Evolutionary conservation across 164 flowering plant genomes (phyloP), one percentile per base, ranked within the genome.

Genomic region (Piper betle): DNA sequence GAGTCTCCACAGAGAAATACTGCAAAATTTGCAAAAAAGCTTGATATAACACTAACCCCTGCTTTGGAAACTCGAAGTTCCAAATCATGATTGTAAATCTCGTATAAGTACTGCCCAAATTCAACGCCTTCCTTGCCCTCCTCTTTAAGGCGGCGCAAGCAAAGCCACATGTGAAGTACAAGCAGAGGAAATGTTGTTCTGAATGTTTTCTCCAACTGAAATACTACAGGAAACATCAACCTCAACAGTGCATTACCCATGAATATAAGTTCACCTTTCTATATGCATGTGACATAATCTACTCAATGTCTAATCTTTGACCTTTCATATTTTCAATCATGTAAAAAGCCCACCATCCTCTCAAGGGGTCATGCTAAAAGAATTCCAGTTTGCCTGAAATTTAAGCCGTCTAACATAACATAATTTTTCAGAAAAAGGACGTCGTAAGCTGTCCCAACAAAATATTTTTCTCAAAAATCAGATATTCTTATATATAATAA

Each of bases 121-220:
- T 90, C 91, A 79, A 75, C 86, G 63, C 97, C 99, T 68, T 93
- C 99, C 59, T 85, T 78, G 65, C 97, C 99, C 46, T 93, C 97
- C 71, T 82, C 87, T 80, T 88, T 90, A 73, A 93, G 75, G 41
- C 99, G 97, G 48, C 92, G 87, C 58, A 93, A 80, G 74, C 75
- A 81, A 61, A 93, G 83, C 99, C 99, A 93, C 96, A 85, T 93
- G 70, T 93, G 99, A 60, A 93, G 81, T 52, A 90, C 87, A 70
- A 93, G 99, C 74, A 93, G 69, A 2, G 97, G 79, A 67, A 79
- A 93, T 66, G 96, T 82, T 25, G 91, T 86, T 71, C 80, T 88
- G 62, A 93, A 93, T 52, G 94, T 93, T 68, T 82, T 82, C 82
- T 93, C 99, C 95, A 93, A 73, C 73, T 81, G 81, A 73, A 93